These are phyloP conservation scores for Epicoccum sorghinum DNA, from an alignment of 2,329 filamentous ascomycete species.

Conservation along the genomic window DNA sequence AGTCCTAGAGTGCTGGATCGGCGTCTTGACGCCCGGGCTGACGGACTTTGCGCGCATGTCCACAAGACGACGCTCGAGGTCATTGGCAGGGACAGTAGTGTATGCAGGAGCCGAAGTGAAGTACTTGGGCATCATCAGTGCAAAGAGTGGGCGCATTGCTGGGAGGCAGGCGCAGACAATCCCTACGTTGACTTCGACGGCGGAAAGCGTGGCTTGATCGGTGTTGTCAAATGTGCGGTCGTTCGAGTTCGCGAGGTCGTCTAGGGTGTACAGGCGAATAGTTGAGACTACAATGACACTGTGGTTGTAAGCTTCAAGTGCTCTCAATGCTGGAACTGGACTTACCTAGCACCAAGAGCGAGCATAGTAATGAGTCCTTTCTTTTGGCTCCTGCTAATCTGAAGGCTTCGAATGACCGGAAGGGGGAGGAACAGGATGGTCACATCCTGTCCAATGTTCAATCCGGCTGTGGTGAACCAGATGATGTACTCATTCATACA, in stretches of 20 bases:
- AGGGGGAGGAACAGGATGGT: conserved; percentile 42
- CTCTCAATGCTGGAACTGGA: not conserved
- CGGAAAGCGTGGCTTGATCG: conserved; percentile 39
- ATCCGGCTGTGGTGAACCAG: conserved; percentile 39
- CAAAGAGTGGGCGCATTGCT: conserved; percentile 41
- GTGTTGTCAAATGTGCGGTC: conserved; percentile 44
- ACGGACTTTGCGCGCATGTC: conserved; percentile 16
- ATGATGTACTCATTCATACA: conserved; percentile 40
- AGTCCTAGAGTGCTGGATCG: not conserved
- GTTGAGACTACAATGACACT: conserved; percentile 44
- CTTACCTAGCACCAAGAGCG: conserved; percentile 48
- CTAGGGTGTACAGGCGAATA: conserved; percentile 41
- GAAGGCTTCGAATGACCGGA: conserved; percentile 36
- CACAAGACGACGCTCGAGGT: conserved; percentile 31
- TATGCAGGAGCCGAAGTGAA: conserved; percentile 31
- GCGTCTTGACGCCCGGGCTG: conserved; percentile 19
- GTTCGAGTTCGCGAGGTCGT: conserved; percentile 33
- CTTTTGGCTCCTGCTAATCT: conserved; percentile 44
- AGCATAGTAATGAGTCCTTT: conserved; percentile 46
- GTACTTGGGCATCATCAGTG: conserved; percentile 48
- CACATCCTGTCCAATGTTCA: conserved; percentile 45
- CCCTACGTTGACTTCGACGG: conserved; percentile 41
- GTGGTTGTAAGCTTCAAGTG: conserved; percentile 12
- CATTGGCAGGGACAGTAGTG: conserved; percentile 17
- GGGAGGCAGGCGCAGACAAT: conserved; percentile 47